Conservation (phyloP, 75 land plant species). For the Sequoiadendron giganteum region DNA sequence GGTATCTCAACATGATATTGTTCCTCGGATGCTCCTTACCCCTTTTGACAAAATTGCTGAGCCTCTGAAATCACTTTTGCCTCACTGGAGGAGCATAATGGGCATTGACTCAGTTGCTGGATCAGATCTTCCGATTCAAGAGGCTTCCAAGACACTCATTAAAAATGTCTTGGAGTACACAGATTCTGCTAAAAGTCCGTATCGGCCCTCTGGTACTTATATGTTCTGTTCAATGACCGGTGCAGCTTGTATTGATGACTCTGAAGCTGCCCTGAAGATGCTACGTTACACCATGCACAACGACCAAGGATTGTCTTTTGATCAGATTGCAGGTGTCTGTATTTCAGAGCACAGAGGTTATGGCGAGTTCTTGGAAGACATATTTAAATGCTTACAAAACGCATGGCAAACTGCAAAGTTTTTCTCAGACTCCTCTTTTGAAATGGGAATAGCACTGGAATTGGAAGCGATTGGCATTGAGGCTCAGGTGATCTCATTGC, state of each 20-base stretch:
- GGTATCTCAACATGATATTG: slow-evolving; percentile 16
- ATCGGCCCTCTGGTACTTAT: slow-evolving; percentile 8
- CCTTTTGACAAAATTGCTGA: neutral
- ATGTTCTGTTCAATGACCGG: neutral
- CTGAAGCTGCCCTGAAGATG: neutral
- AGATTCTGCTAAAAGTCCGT: neutral
- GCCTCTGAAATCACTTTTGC: neutral
- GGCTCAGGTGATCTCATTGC: neutral
- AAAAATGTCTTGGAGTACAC: neutral
- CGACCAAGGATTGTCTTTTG: neutral
- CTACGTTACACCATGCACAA: neutral
- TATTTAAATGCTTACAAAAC: neutral
- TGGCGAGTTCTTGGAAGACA: neutral
- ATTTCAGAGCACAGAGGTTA: neutral
- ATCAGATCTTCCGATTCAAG: neutral
- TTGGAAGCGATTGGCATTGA: neutral
- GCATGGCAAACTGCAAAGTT: neutral
- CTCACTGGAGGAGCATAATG: neutral
- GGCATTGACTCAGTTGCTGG: neutral
- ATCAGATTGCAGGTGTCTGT: neutral
- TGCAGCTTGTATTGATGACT: slow-evolving; percentile 10
- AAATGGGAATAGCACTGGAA: neutral
- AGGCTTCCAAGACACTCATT: neutral
- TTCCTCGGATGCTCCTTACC: slow-evolving; percentile 21
- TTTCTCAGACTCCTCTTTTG: neutral